Evolutionary conservation across 306 rosid species (phyloP).

Genomic region (Cicer judaicum): DNA sequence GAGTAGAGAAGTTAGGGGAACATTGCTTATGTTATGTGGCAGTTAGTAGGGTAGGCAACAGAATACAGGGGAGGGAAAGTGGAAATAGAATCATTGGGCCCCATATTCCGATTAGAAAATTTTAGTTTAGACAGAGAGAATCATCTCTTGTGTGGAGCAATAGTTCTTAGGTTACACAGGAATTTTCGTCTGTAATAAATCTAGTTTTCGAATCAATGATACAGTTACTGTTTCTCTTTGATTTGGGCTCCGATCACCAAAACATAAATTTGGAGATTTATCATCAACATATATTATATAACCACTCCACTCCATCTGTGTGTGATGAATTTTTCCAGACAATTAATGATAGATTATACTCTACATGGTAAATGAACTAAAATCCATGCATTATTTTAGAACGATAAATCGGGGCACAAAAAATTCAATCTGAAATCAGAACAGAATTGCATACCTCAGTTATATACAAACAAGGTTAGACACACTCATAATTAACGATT

Average conservation of each 20-base stretch:
- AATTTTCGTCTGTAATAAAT: neutral
- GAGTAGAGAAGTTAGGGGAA: neutral
- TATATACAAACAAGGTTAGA: slow-evolving; percentile 10
- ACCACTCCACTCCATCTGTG: slow-evolving; percentile 7
- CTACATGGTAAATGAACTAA: slow-evolving; percentile 4
- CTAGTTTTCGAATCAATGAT: neutral
- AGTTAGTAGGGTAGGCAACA: neutral
- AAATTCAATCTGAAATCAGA: slow-evolving; percentile 1
- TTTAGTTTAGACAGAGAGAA: neutral
- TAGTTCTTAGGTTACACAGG: neutral
- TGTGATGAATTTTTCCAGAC: slow-evolving; percentile 21
- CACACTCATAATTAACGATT: slow-evolving; percentile 2
- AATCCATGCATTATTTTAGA: slow-evolving; percentile 5
- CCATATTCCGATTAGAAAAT: neutral
- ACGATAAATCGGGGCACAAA: neutral
- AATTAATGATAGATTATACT: neutral
- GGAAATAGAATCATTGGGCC: neutral
- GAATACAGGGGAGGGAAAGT: neutral
- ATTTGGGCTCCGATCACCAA: neutral
- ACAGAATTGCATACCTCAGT: slow-evolving; percentile 21
- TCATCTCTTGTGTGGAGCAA: neutral
- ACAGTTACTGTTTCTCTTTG: neutral
- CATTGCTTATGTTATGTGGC: neutral
- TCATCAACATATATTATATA: slow-evolving; percentile 6
- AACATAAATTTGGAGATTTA: slow-evolving; percentile 8